These are phyloP conservation scores for Guillardia theta DNA, from an alignment of 78 protist genomes.

Conservation along the genomic window DNA sequence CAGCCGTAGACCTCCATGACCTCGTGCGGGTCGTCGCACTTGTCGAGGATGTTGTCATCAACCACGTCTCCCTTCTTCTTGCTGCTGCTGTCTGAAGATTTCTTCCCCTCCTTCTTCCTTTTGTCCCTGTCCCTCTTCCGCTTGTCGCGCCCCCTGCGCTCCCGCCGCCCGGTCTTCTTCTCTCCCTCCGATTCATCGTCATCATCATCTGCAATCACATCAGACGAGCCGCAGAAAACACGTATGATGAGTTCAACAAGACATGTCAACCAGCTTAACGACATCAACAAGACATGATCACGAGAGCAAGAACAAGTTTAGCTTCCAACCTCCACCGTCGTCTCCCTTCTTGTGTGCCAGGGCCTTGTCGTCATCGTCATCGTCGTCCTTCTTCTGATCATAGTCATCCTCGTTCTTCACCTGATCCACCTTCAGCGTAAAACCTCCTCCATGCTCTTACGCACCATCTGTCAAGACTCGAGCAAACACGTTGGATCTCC, in stretches of 20 bases:
- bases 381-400: neutral
- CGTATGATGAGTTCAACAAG: neutral
- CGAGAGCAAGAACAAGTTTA: too few species aligned
- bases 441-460: too few species aligned
- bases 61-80: neutral
- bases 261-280: too few species aligned
- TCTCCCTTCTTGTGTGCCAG: neutral
- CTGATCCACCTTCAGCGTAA: too few species aligned
- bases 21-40: neutral
- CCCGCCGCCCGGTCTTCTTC: neutral
- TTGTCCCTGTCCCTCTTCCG: neutral
- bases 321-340: too few species aligned
- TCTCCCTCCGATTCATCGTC: neutral
- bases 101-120: neutral
- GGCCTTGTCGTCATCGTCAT: neutral
- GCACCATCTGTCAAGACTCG: too few species aligned
- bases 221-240: neutral
- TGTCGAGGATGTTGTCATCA: neutral
- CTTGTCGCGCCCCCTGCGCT: neutral
- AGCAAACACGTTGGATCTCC: too few species aligned
- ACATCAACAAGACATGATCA: too few species aligned
- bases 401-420: neutral
- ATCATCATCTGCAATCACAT: neutral
- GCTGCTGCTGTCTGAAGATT: neutral
- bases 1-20: slow-evolving; percentile 1